Conservation (phyloP, 352 stramenopile genomes). For the Phytophthora multivora region DNA sequence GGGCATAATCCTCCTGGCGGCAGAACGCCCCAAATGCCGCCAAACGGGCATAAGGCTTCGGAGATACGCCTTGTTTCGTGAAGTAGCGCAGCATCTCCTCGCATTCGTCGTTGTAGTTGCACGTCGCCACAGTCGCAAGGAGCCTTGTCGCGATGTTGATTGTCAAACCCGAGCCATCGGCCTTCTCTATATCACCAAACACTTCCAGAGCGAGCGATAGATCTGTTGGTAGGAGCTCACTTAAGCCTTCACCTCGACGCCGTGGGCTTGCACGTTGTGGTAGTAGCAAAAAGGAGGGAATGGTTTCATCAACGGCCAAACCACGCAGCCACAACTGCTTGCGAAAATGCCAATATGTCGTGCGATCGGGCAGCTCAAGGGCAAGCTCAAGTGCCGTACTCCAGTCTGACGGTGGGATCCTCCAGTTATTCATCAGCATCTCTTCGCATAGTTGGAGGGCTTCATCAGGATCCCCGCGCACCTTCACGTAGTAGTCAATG, state of each 20-base stretch:
- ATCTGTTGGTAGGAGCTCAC: background rate
- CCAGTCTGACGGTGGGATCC: background rate
- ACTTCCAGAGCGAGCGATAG: constrained; percentile 15
- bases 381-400: constrained; percentile 48
- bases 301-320: background rate
- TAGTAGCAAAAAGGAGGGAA: background rate
- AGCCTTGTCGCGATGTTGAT: constrained; percentile 11
- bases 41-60: constrained; percentile 6
- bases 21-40: constrained; percentile 13
- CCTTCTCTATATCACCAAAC: constrained; percentile 12
- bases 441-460: background rate
- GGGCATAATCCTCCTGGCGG: background rate
- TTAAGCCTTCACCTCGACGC: background rate
- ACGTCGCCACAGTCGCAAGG: constrained; percentile 11
- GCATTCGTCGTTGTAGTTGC: constrained; percentile 14
- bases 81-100: constrained; percentile 20
- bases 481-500: constrained; percentile 20
- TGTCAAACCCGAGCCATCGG: constrained; percentile 9
- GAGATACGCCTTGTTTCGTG: constrained; percentile 6
- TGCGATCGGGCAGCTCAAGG: constrained; percentile 48
- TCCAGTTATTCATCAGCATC: constrained; percentile 1
- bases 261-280: background rate
- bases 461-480: background rate
- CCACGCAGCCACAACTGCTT: constrained; percentile 64
- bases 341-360: constrained; percentile 72